phyloP scores from a whole-genome alignment of 2,329 filamentous ascomycete genomes.

The Diatrype stigma region DNA sequence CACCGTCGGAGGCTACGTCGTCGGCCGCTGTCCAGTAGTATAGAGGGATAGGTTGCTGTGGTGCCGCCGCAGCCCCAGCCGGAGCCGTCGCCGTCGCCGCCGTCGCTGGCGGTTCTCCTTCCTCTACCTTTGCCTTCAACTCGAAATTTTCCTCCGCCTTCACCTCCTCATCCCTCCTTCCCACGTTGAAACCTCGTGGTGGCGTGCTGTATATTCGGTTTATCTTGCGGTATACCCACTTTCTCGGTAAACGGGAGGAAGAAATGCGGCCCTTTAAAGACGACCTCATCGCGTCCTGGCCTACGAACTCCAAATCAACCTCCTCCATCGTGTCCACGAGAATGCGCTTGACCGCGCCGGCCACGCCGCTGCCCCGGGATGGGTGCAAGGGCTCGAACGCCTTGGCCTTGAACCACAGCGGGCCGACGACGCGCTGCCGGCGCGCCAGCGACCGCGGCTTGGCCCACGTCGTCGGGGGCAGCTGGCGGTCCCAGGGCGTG shows the following conservation, averaged over 20 bases:
- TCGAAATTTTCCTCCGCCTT: too few species aligned
- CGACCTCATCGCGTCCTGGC: too few species aligned
- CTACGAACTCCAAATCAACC: background rate
- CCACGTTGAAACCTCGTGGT: too few species aligned
- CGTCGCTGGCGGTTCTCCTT: too few species aligned
- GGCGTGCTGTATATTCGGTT: too few species aligned
- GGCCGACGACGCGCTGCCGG: constrained; percentile 57
- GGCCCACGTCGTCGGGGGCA: constrained; percentile 48
- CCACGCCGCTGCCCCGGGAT: constrained; percentile 1
- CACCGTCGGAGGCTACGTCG: background rate
- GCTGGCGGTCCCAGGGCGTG: constrained; percentile 54
- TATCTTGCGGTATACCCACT: too few species aligned
- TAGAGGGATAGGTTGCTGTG: background rate
- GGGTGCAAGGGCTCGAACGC: background rate
- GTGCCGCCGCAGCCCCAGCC: too few species aligned
- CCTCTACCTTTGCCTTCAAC: background rate
- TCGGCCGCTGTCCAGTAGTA: background rate
- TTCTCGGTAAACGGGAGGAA: background rate
- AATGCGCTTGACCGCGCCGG: constrained; percentile 32
- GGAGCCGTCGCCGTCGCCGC: too few species aligned
- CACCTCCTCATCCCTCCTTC: too few species aligned
- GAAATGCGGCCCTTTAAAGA: too few species aligned
- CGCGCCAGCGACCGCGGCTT: constrained; percentile 48
- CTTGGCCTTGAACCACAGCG: constrained; percentile 56
- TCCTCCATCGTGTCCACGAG: constrained; percentile 32